phyloP scores from a whole-genome alignment of 306 rosid species.

The Abrus pulchellus region DNA sequence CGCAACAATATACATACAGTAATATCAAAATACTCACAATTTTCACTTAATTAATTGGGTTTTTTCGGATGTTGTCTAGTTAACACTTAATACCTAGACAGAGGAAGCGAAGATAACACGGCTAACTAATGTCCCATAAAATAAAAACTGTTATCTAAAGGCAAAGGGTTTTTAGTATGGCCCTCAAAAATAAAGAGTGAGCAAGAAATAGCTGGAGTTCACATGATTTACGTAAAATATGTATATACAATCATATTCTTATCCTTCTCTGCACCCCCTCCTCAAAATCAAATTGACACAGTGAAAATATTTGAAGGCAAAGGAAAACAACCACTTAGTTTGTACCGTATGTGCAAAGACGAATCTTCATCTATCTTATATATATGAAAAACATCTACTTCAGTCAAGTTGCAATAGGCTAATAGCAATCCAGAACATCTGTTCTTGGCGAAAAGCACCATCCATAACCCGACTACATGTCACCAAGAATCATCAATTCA shows the following conservation, averaged over 20 bases:
- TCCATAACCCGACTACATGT: neutral
- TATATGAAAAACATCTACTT: neutral
- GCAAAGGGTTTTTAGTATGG: neutral
- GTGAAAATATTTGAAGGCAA: neutral
- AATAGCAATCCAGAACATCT: neutral
- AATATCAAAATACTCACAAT: neutral
- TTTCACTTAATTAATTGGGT: neutral
- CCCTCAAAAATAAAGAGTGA: neutral
- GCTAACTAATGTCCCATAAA: neutral
- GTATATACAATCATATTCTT: neutral
- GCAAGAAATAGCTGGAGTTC: constrained; percentile 7
- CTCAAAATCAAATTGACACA: neutral
- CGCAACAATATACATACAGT: neutral
- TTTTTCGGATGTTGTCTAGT: neutral
- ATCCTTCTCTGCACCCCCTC: neutral
- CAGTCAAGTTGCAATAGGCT: neutral
- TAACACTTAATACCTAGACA: neutral
- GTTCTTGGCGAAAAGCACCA: neutral
- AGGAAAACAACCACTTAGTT: neutral
- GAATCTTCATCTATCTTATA: neutral
- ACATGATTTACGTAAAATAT: neutral
- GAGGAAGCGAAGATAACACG: neutral
- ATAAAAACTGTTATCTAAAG: neutral
- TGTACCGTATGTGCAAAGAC: neutral
- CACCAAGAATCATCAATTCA: neutral